Evolutionary conservation across 2,329 filamentous ascomycete species (phyloP).

Genomic region (Colletotrichum abscissum): DNA sequence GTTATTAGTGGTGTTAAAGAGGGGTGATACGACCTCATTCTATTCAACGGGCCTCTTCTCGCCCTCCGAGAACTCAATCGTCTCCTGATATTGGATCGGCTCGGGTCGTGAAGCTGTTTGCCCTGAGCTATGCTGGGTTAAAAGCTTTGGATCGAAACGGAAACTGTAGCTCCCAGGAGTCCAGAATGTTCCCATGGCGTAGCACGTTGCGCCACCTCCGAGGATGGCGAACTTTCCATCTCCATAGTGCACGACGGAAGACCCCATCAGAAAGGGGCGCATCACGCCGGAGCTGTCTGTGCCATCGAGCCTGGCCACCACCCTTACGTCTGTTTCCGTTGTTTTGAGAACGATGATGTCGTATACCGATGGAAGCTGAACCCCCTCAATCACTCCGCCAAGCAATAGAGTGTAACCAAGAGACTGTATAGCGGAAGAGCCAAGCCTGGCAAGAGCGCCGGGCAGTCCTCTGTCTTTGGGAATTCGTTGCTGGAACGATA

Average conservation of each 20-base stretch:
- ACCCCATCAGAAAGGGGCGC: conserved; percentile 78
- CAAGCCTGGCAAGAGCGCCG: conserved; percentile 51
- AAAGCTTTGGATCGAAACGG: conserved; percentile 20
- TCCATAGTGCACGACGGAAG: conserved; percentile 62
- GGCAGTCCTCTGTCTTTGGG: neutral
- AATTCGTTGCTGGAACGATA: conserved; percentile 1
- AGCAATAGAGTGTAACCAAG: conserved; percentile 47
- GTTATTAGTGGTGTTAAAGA: conserved; percentile 84
- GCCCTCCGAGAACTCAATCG: conserved; percentile 24
- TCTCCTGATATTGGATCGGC: conserved; percentile 8
- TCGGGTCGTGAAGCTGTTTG: neutral
- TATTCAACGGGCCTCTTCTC: conserved; percentile 34
- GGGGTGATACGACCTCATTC: conserved; percentile 71
- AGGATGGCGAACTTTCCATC: conserved; percentile 68
- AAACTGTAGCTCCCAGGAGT: conserved; percentile 70
- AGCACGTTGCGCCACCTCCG: conserved; percentile 88
- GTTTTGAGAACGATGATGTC: conserved; percentile 59
- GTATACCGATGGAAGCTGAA: conserved; percentile 56
- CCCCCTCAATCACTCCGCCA: conserved; percentile 56
- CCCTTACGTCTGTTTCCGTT: conserved; percentile 38
- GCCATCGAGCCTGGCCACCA: conserved; percentile 56
- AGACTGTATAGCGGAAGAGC: conserved; percentile 50
- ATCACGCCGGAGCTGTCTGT: conserved; percentile 28
- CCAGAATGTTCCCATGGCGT: conserved; percentile 91
- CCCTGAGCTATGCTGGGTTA: neutral